Evolutionary conservation across 805 yeast genomes (phyloP), one percentile per base, ranked within the genome.

Genomic region (Candida argentea): DNA sequence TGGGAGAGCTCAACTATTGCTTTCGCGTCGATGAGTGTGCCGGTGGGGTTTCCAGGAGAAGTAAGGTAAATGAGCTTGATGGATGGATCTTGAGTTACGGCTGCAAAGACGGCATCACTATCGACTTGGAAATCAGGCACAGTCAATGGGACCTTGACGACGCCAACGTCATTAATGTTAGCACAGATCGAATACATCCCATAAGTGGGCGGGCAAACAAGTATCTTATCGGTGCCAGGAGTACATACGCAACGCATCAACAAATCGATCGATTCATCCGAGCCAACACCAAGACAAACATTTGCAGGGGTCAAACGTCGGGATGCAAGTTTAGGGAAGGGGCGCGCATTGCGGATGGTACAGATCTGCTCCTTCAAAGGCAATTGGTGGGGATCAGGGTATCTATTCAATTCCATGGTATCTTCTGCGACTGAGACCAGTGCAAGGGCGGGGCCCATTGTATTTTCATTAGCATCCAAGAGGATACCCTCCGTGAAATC

Each of bases 21-120:
- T 0, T 48, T 50, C 5, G 66, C 60, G 12, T 67, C 60, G 25
- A 89, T 50, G 26, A 71, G 57, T 17, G 73, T 68, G 7, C 80
- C 95, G 0, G 98, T 89, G 20, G 98, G 98, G 51, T 91, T 91
- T 21, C 98, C 98, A 7, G 98, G 98, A 1, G 96, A 82, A 10
- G 97, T 89, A 36, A 89, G 57, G 49, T 84, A 89, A 2, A 81
- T 65, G 34, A 91, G 46, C 46, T 86, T 87, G 42, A 89, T 79
- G 3, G 53, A 28, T 0, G 73, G 52, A 40, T 89, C 95, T 1
- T 47, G 45, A 5, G 49, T 37, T 14, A 89, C 54, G 2, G 67
- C 55, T 7, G 61, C 52, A n/a, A 69, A 42, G 25, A 87, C 70
- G 8, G 57, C 62, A 0, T 65, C 71, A 3, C 72, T 59, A 37